Evolutionary conservation across 2,329 filamentous ascomycete genomes (phyloP), one percentile per base, ranked within the genome.

Genomic region (Neocucurbitaria cava): DNA sequence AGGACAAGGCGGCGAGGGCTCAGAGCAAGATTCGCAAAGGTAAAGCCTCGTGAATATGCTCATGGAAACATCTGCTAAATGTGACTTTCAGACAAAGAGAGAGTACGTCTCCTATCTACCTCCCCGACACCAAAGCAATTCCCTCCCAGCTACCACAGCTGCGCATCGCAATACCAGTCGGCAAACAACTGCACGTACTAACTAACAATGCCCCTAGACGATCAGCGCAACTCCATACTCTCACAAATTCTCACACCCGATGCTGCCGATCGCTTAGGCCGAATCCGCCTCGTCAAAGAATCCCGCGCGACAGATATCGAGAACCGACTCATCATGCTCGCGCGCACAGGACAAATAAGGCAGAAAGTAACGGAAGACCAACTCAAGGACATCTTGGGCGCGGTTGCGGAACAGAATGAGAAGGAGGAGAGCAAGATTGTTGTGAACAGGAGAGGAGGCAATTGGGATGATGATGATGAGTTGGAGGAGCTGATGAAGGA

Each of bases 281-380:
- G 95, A 63, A 98, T 99, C 79, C 89, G 94, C 30, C 87, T 99
- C 56, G 95, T 99, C 72, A 98, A 98, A 79, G 92, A 93, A 75
- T 88, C 89, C 66, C 91, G 95, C 69, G 95, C 95, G 31, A 85
- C 84, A 58, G 92, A 97, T 70, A 87, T 99, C 52, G 95, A 99
- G 81, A 93, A 96, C 82, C 81, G 94, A 46, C 85, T 99, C 52
- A 93, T 99, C 76, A 92, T 89, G 87, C 85, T 99, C 53, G 94
- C 95, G 54, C 87, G 92, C 70, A 86, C 88, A 21, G 93, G 94
- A 21, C 95, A 98, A 81, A 82, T 99, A 67, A 83, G 91, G 49
- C 81, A 86, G 58, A 96, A 96, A 76, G 92, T 99, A 42, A 94
- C 90, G 1, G 95, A 99, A 78, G 87, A 89, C 44, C 93, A 98